Percentiles rank a stretch among this genome's conserved stretches.
Evolutionary conservation across 495 filamentous ascomycete species (phyloP).

Genomic region (Trichoderma asperelloides): DNA sequence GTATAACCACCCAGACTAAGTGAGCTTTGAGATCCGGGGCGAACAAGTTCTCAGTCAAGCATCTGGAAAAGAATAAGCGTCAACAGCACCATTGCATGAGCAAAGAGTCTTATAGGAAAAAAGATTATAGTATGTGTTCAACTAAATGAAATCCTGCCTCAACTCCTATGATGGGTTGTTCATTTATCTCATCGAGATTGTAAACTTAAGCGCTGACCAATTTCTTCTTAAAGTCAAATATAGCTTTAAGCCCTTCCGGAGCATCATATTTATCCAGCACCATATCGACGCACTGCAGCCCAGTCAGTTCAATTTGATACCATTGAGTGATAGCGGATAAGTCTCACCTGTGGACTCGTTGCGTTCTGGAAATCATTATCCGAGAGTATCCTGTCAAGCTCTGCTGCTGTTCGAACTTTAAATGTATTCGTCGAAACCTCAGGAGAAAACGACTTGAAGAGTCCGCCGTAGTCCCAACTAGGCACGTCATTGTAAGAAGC

Average conservation of each 20-base stretch:
- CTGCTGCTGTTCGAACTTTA: slow-evolving; percentile 24
- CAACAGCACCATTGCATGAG: no score
- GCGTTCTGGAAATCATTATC: slow-evolving; percentile 29
- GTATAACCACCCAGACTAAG: no score
- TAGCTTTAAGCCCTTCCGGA: slow-evolving; percentile 13
- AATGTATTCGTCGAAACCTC: slow-evolving; percentile 21
- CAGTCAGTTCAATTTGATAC: background rate
- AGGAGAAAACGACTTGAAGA: slow-evolving; percentile 31
- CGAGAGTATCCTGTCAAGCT: slow-evolving; percentile 28
- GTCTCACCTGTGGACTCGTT: slow-evolving; percentile 26
- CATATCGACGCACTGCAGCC: slow-evolving; percentile 17
- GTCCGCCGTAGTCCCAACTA: slow-evolving; percentile 32
- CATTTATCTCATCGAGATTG: background rate
- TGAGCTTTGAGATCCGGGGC: no score
- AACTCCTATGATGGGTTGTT: background rate
- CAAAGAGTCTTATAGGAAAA: no score
- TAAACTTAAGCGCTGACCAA: background rate
- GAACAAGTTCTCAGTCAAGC: no score
- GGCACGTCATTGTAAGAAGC: slow-evolving; percentile 43
- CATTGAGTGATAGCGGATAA: background rate
- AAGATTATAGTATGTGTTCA: background rate
- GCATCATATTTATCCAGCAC: slow-evolving; percentile 16
- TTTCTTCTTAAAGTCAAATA: slow-evolving; percentile 13
- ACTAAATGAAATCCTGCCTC: background rate
- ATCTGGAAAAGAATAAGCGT: no score